Base-by-base conservation (phyloP, 2,329 filamentous ascomycete species). In the Thermochaetoides dissita region DNA sequence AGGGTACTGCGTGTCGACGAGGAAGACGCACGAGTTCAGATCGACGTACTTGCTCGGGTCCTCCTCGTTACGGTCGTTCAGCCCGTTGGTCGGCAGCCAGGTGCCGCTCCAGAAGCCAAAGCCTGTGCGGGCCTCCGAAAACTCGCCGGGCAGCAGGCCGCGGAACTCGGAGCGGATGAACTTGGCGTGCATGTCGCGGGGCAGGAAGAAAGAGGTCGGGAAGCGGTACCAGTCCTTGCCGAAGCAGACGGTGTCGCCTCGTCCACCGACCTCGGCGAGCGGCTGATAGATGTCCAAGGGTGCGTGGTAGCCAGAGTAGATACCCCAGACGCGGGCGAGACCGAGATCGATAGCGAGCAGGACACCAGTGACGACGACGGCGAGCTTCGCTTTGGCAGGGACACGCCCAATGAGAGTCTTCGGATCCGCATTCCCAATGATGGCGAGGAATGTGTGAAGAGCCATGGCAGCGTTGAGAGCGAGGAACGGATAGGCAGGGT, bases 161-260 rank as follows among this genome's bases (percentile, higher is more conserved):
- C 74, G 73, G 60, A 98, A 98, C 50, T 91, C 86, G 52, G 85
- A 94, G 50, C 82, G 84, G 52, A 98, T 68, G 55, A 95, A 98
- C 53, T 91, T 94, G 53, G 84, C 82, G 49, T 76, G 80, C 67
- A 91, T 84, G 39, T 76, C 74, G n/a, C 79, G 68, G 0, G 91
- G 89, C 3, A 98, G 68, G 58, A 91, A 87, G 65, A 87, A 96
- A 0, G 88, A 93, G 1, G 84, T 89, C 1, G 91, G 89, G 57
- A 95, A 96, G 32, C 91, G 84, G 60, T 98, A 95, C 91, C 91
- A 98, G 58, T 98, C 91, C 59, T 96, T 98, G 29, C 85, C 87
- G 34, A 94, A 74, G 59, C 91, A 98, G 3, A 98, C 76, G 11
- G 70, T 78, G 48, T 85, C 81, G 10, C 79, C 83, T 2, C 65